Evolutionary conservation across 495 filamentous ascomycete species (phyloP), one percentile per base, ranked within the genome.

Genomic region (Bacidia rubella): DNA sequence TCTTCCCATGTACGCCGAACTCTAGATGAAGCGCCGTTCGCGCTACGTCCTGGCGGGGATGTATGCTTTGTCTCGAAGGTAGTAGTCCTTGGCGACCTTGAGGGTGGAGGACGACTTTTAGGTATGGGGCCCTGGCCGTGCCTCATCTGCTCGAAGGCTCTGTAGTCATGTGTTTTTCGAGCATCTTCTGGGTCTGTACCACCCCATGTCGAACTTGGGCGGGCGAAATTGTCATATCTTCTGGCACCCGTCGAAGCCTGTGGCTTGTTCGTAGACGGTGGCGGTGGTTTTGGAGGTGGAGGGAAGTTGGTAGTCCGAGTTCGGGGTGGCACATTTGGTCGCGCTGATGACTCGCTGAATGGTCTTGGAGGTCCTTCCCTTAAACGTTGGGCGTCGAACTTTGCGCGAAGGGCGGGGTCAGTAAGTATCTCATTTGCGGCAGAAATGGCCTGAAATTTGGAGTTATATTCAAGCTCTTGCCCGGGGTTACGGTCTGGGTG

Each of bases 401-500:
- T 90, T 11, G 74, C 63, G 51, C 81, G 81, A 57, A 73, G 68
- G 27, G 71, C 67, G 0, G 80, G 69, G 57, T 95, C 86, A 53
- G 72, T 75, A 23, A 96, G 72, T 24, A 96, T 76, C 62, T 95
- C 90, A 56, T 92, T 79, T 21, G 90, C 90, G 1, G 82, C 75
- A 63, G 92, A 86, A 51, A 95, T 93, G 24, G 78, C 74, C 61
- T 92, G 82, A 60, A 95, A 95, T 61, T 83, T 85, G 19, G 85
- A 69, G 53, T 80, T 86, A 53, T 82, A 82, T 57, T 87, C 86
- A 20, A 73, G 60, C 66, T 95, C 89, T 55, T 75, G 74, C 41
- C 90, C 90, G 3, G 82, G 85, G 59, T 96, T 94, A 41, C 88
- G 80, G 63, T 96, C 90, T 5, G 90, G 90, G 61, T 96, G 90